phyloP scores from a whole-genome alignment of 192 early-diverging fungal genomes.

The Coemansia reversa region DNA sequence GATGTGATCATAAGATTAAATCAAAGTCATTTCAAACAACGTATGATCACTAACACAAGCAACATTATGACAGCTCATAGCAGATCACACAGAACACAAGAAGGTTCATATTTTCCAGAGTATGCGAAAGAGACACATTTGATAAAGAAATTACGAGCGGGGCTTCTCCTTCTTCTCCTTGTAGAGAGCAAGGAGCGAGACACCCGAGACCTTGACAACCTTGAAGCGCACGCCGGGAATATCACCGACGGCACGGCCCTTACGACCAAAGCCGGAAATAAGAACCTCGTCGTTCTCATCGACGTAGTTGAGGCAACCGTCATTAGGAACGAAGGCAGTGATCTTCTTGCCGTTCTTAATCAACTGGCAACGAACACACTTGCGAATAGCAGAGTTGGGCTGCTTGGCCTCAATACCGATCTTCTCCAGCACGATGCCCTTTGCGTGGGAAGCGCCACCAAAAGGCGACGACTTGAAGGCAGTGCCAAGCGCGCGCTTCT shows the following conservation, averaged over 20 bases:
- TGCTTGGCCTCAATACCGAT: conserved; percentile 99
- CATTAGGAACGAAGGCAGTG: conserved; percentile 99
- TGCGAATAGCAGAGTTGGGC: conserved; percentile 99
- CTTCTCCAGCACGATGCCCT: conserved; percentile 99
- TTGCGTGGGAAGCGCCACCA: conserved; percentile 99
- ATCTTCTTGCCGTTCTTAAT: conserved; percentile 99
- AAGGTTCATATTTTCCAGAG: conserved; percentile 9
- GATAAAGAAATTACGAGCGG: conserved; percentile 66
- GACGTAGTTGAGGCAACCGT: conserved; percentile 99
- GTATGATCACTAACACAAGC: too few species aligned
- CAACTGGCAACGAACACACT: conserved; percentile 99
- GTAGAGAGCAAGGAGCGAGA: conserved; percentile 97
- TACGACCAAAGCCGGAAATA: conserved; percentile 99
- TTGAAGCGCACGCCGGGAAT: conserved; percentile 99
- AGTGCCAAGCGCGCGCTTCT: conserved; percentile 97
- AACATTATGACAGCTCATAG: conserved; percentile 12
- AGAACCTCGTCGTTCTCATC: conserved; percentile 99
- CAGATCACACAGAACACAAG: neutral
- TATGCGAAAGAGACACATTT: neutral
- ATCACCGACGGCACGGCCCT: conserved; percentile 99
- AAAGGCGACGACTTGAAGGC: conserved; percentile 98
- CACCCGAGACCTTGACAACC: conserved; percentile 99
- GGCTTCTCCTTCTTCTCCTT: conserved; percentile 99
- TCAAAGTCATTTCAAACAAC: neutral
- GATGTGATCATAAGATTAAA: neutral